A percentile compares a stretch with the other conserved stretches of the same genome.
Conservation (phyloP, 257 asterid genomes). For the Nicotiana obtusifolia region DNA sequence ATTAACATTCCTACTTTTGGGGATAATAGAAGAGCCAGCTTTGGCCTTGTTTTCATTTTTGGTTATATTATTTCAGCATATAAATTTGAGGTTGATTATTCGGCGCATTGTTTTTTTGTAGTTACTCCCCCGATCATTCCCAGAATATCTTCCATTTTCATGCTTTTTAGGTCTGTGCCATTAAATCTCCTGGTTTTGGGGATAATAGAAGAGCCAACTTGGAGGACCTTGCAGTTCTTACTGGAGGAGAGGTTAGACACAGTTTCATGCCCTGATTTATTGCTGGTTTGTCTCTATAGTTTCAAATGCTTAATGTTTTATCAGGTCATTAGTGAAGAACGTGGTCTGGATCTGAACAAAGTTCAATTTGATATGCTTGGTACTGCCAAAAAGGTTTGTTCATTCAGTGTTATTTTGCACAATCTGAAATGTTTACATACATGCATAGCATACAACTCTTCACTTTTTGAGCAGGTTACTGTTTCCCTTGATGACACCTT, state of each 20-base stretch:
- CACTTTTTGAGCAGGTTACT: constrained; percentile 50
- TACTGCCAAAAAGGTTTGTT: constrained; percentile 72
- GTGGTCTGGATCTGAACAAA: constrained; percentile 56
- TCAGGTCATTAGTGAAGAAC: constrained; percentile 79
- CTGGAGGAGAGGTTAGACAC: constrained; percentile 82
- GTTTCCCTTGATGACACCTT: constrained; percentile 79
- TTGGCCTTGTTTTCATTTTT: constrained; percentile 9
- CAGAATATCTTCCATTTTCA: constrained; percentile 3
- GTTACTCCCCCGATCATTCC: neutral
- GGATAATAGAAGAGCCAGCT: constrained; percentile 61
- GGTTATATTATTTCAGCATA: neutral
- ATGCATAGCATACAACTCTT: neutral
- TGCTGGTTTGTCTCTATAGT: neutral
- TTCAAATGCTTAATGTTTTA: constrained; percentile 19
- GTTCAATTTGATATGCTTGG: constrained; percentile 84
- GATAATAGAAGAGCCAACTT: constrained; percentile 72
- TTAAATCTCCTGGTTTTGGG: constrained; percentile 97
- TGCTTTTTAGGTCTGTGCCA: constrained; percentile 72
- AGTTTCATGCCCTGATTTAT: constrained; percentile 7
- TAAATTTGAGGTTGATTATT: neutral
- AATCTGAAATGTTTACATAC: constrained; percentile 5
- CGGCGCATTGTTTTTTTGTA: neutral
- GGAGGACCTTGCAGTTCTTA: constrained; percentile 87
- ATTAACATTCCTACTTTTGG: constrained; percentile 88
- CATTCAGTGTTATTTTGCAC: neutral